These are phyloP conservation scores for Irineochytrium annulatum DNA, from an alignment of 192 early-diverging fungal species.

Conservation along the genomic window DNA sequence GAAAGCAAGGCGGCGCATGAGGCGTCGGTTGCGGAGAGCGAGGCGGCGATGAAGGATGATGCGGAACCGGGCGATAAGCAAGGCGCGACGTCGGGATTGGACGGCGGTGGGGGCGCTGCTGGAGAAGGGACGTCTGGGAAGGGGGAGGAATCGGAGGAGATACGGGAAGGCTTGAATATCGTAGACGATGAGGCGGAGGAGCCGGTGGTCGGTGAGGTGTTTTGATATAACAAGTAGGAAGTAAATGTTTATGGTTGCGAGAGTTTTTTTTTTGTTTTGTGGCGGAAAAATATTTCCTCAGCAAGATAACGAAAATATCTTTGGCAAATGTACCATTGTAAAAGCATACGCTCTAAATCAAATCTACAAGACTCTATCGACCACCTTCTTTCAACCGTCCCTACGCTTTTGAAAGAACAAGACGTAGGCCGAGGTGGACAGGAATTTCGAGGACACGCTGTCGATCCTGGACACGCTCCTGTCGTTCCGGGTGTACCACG, in stretches of 20 bases:
- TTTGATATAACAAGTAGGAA: no score
- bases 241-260: no score
- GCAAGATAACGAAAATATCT: no score
- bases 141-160: not conserved
- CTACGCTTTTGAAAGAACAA: constrained; percentile 34
- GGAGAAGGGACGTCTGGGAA: no score
- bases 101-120: not conserved
- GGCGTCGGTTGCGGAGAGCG: not conserved
- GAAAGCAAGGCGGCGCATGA: not conserved
- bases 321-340: no score
- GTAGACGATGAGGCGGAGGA: not conserved
- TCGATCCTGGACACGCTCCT: constrained; percentile 2
- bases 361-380: no score
- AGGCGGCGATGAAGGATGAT: not conserved
- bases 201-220: not conserved
- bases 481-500: constrained; percentile 38
- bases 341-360: no score
- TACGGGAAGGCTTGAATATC: not conserved
- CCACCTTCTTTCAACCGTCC: no score
- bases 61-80: no score
- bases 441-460: constrained; percentile 5
- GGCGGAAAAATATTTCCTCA: no score
- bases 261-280: no score
- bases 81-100: no score
- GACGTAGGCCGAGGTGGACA: constrained; percentile 28